Base-by-base conservation (phyloP, 192 early-diverging fungal species). In the Linnemannia schmuckeri region DNA sequence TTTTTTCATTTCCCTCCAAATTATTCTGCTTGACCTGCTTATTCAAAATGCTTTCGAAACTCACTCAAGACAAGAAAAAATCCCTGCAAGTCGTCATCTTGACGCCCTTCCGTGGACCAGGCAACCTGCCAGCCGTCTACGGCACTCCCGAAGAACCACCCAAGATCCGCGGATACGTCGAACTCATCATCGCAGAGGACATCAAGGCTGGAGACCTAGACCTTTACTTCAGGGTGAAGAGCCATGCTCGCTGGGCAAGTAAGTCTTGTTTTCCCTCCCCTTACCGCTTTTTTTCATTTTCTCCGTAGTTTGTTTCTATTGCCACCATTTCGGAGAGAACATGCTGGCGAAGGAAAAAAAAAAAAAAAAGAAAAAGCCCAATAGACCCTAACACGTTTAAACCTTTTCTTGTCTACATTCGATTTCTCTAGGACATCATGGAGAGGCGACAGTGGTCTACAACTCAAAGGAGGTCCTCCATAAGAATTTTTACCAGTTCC, bases 81-180 rank as follows among this genome's bases (percentile, higher is more conserved):
- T 57, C 78, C 0, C 70, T 86, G 40, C 61, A 54, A n/a, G 38
- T 86, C 18, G 75, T 77, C 75, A 77, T 86, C 49, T 37, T 74
- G 27, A 81, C 84, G 6, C 79, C 84, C 12, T 81, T 66, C 44
- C 78, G 78, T 6, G 84, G 84, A 35, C 84, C 84, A 61, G 78
- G 75, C 37, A 81, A 81, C 33, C 79, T 86, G 2, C 84, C 84
- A n/a, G 78, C 84, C 9, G 57, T 86, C 70, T 86, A 74, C 72
- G 70, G 63, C 20, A 77, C 79, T 12, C 84, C 84, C 12, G 79
- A 86, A 30, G 40, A 46, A 13, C 74, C 54, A 24, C 75, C 70
- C 6, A 44, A 38, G 3, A 81, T 86, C 6, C 61, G 49, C 4
- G 84, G 84, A 40, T 86, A 77, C 69, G 84, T 86, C 12, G 79